phyloP scores from a whole-genome alignment of 768 basidiomycete genomes.

The Boletus fagicola region DNA sequence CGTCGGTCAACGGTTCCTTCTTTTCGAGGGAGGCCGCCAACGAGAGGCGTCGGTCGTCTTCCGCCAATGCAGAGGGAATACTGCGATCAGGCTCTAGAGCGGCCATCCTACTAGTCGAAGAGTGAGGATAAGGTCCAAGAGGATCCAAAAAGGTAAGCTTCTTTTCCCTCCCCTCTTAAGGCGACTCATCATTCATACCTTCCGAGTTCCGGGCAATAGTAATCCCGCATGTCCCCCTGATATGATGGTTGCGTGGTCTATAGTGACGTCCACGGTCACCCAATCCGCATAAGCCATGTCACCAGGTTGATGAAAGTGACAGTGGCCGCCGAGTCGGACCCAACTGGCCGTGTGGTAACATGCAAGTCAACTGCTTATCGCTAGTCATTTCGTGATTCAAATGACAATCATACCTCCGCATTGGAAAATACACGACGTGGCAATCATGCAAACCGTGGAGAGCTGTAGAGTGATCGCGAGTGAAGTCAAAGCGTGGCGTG shows the following conservation, averaged over 20 bases:
- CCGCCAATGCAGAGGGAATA: conserved; percentile 13
- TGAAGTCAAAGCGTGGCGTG: background rate
- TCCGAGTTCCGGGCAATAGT: background rate
- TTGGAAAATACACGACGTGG: background rate
- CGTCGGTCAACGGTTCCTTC: conserved; percentile 14
- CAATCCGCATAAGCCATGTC: background rate
- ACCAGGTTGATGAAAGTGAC: background rate
- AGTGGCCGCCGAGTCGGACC: background rate
- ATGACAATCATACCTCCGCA: background rate
- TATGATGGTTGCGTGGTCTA: background rate
- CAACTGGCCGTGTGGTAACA: background rate
- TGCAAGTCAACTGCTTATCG: background rate
- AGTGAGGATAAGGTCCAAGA: background rate
- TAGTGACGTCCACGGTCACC: background rate
- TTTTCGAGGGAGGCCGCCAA: conserved; percentile 18
- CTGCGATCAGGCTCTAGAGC: conserved; percentile 6
- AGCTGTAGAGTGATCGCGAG: background rate
- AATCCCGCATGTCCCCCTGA: background rate
- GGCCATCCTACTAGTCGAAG: conserved; percentile 9
- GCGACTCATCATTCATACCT: background rate
- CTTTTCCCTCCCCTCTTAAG: conserved; percentile 7
- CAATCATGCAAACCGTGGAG: background rate
- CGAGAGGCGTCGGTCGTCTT: conserved; percentile 9
- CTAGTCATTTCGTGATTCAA: background rate
- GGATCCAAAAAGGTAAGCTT: background rate